Conservation (phyloP, 2,329 filamentous ascomycete species). For the Pyrenochaeta sp. region DNA sequence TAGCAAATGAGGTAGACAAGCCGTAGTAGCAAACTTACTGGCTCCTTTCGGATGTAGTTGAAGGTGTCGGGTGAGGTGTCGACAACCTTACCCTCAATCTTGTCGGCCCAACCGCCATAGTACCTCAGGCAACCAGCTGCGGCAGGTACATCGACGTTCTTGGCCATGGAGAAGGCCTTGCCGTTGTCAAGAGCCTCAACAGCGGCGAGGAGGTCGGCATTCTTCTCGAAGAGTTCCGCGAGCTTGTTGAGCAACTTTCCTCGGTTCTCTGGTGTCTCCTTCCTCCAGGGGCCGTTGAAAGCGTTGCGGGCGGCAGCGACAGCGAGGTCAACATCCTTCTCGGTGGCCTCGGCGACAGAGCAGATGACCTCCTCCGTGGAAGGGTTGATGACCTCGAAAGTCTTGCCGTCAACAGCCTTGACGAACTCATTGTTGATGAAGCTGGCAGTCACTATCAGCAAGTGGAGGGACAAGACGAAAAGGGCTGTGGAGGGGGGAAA, state of each 20-base stretch:
- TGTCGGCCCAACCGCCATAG: constrained; percentile 91
- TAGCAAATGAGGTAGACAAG: too few relatives aligned
- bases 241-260: constrained; percentile 77
- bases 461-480: not conserved
- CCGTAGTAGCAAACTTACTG: constrained; percentile 56
- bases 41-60: constrained; percentile 83
- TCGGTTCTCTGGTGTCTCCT: constrained; percentile 74
- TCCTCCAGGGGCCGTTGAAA: constrained; percentile 77
- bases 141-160: constrained; percentile 72
- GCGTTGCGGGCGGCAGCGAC: constrained; percentile 87
- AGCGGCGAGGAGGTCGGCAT: constrained; percentile 77
- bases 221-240: constrained; percentile 81
- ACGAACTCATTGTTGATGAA: constrained; percentile 96
- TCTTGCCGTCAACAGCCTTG: constrained; percentile 83
- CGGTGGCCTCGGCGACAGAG: constrained; percentile 83
- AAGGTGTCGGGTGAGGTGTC: constrained; percentile 81
- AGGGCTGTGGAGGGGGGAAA: not conserved
- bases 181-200: constrained; percentile 91
- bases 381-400: constrained; percentile 92
- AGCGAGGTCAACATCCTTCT: constrained; percentile 84
- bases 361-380: constrained; percentile 83
- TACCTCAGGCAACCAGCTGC: constrained; percentile 79
- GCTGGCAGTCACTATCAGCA: constrained; percentile 53
- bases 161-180: constrained; percentile 80
- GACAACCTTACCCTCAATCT: constrained; percentile 87